Evolutionary conservation across 2,329 filamentous ascomycete species (phyloP), one percentile per base, ranked within the genome.

Genomic region (Fusarium bulbicola): DNA sequence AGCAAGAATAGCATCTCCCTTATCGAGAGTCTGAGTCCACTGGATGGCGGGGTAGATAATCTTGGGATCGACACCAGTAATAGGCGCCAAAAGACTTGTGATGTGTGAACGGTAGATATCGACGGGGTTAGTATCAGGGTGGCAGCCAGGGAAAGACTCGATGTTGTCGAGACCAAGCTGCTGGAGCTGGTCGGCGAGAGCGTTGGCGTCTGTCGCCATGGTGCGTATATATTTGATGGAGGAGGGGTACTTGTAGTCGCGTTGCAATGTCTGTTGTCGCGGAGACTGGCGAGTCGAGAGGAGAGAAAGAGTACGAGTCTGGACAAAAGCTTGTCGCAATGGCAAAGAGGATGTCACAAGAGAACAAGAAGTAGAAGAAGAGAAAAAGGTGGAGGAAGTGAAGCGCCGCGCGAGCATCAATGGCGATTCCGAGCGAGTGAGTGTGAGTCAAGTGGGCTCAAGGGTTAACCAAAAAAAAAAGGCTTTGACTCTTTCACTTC

Each of bases 101-200:
- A 97, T 89, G 80, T 95, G 92, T 42, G 91, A 89, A 68, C 94
- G 89, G 86, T 95, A 97, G 68, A 95, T 87, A 78, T 96, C 94
- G 78, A 93, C 86, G 8, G 92, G 92, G 84, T 96, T 96, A 76
- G 88, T 84, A 36, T 91, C 87, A 62, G 93, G 92, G 79, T 92
- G 85, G 77, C 87, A 89, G 79, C 86, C 86, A 43, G 89, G 86
- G 79, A 85, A 91, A 28, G 54, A 59, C 37, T 76, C 68, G 53
- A 77, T 53, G 50, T 68, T 70, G 40, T 75, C 63, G 58, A 74
- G 62, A 21, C 72, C 70, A 37, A 74, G 71, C 59, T 74, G 40
- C 74, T 77, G 45, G 64, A 78, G 76, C 76, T 78, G 76, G 52
- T 56, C 56, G 47, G 76, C 74, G 65, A 78, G 75, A 13, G 72